Evolutionary conservation across 106 monocot species (phyloP).

Genomic region (Allium cepa): DNA sequence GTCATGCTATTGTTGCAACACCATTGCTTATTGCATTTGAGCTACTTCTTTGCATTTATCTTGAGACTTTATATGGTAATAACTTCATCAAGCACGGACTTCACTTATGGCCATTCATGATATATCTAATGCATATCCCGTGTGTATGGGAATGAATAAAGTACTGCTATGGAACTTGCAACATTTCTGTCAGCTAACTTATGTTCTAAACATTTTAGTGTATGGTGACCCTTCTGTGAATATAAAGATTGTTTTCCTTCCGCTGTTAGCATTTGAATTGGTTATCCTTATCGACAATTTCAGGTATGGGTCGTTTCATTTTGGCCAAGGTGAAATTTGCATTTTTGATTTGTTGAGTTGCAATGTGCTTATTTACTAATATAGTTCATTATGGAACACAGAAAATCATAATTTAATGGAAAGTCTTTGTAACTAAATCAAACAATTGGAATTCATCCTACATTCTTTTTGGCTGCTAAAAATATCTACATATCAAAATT

Average conservation of each 20-base stretch:
- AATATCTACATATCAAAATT: no score
- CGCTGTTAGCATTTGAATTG: constrained; percentile 79
- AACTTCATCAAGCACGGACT: neutral
- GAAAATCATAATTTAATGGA: no score
- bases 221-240: constrained; percentile 33
- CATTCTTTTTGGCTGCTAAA: no score
- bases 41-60: constrained; percentile 89
- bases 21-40: constrained; percentile 92
- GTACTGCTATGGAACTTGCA: neutral
- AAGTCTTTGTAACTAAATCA: no score
- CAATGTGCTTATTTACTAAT: no score
- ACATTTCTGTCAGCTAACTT: neutral
- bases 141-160: neutral
- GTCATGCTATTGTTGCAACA: constrained; percentile 81
- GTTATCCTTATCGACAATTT: constrained; percentile 91
- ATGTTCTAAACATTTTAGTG: constrained; percentile 17
- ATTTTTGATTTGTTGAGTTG: no score
- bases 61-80: constrained; percentile 62
- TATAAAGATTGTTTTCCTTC: constrained; percentile 96
- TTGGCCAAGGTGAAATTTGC: no score
- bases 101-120: neutral
- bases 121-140: neutral
- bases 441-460: no score
- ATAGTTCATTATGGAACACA: no score
- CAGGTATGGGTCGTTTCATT: constrained; percentile 40